Base-by-base conservation (phyloP, 352 stramenopile genomes). In the Phytopythium vexans region DNA sequence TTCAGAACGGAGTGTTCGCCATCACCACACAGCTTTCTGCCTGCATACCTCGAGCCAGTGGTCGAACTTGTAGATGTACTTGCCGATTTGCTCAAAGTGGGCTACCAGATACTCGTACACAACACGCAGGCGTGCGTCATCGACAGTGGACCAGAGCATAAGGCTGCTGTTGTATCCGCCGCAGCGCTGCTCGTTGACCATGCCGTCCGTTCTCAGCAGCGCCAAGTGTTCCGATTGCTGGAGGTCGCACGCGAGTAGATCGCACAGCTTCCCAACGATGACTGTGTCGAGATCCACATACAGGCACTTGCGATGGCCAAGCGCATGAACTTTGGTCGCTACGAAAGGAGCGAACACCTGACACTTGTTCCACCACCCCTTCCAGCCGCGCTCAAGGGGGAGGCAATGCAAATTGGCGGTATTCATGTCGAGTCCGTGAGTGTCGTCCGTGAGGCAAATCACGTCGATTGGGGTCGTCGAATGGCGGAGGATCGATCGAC, bases 211-310 rank as follows among this genome's bases (percentile, higher is more conserved):
- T 35, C 65, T 67, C 8, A 95, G 55, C 9, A 88, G 44, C 8
- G 56, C 55, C 0, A 78, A 8, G 6, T 46, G 27, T 11, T 54
- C 39, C 53, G 56, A 69, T 44, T 14, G 5, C 36, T 36, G 16
- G 6, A 36, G 8, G 21, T 7, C 11, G 3, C 15, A 31, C 16
- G 12, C 6, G 1, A 82, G 34, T 35, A 89, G 41, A 4, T 68
- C 52, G 8, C 48, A 50, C 4, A 90, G 3, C 7, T 54, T 68
- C n/a, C 63, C 68, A 41, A 85, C 70, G 9, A 90, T 57, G 27
- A 95, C 81, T 5, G 77, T 91, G 44, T 95, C 86, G 3, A 95
- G 74, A 59, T 94, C 86, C 8, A 94, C 40, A 54, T 88, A 94
- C 4, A 68, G 10, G 39, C 66, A 74, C 0, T 54, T 51, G 3